Evolutionary conservation across 2,329 filamentous ascomycete genomes (phyloP), one percentile per base, ranked within the genome.

Genomic region (Colletotrichum liaoningense): DNA sequence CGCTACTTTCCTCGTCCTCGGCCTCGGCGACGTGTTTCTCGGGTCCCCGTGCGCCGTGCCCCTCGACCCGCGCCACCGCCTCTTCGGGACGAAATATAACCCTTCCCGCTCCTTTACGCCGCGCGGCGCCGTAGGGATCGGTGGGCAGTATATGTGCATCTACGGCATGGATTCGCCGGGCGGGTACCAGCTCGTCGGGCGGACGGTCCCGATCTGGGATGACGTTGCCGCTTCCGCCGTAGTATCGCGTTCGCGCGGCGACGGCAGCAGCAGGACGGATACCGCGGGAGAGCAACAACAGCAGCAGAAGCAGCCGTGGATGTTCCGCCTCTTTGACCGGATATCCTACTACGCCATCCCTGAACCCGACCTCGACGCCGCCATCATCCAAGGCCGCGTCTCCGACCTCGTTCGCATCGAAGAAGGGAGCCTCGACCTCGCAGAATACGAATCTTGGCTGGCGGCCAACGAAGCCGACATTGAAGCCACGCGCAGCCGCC

Each of bases 11-110:
- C 77, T 84, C 2, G 81, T 84, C 3, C 74, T 84, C 6, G 83
- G 82, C 1, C 80, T 84, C 0, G 83, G 83, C 0, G 82, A 83
- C 60, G 82, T 84, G n/a, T 84, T 83, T 72, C 78, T 83, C 69
- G 83, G 82, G 2, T 83, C 81, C 0, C 82, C 83, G 0, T 83
- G 81, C 63, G 77, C 81, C 0, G 76, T 84, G 16, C 82, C 82
- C 4, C 72, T 84, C 4, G 81, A 81, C 70, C 81, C 77, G 60
- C 80, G 77, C n/a, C 80, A 79, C 66, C 78, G 82, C 3, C 72
- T 83, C 6, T 81, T 82, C 14, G 81, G 81, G 11, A 82, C 80
- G 30, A 83, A 83, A 55, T 83, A 83, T 72, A 83, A 83, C 49
- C 82, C 81, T 1, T 82, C 82, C 1, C 77, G 82, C 1, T 82